These are phyloP conservation scores for Fusarium transvaalense DNA, from an alignment of 2,329 filamentous ascomycete genomes.

Conservation along the genomic window DNA sequence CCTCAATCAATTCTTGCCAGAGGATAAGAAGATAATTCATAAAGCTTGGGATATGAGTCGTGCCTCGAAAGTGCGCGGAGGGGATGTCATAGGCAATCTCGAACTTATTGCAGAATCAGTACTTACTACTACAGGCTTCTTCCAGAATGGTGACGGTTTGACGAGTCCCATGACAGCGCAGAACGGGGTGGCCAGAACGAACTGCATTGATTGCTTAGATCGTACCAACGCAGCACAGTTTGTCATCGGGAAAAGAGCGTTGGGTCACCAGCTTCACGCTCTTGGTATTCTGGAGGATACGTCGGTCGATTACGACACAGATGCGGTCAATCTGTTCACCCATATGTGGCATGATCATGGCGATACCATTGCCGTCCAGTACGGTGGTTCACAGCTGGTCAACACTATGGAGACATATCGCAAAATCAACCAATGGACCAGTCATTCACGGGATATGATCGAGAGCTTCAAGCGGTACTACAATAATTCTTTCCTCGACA, in stretches of 20 bases:
- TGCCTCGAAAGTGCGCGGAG: constrained; percentile 89
- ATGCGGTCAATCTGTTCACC: constrained; percentile 95
- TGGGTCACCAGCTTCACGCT: constrained; percentile 92
- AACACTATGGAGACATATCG: constrained; percentile 99
- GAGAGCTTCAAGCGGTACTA: constrained; percentile 99
- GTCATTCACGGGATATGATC: constrained; percentile 97
- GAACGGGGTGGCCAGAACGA: constrained; percentile 93
- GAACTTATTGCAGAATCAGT: constrained; percentile 92
- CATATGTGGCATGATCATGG: constrained; percentile 99
- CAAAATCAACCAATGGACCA: constrained; percentile 99
- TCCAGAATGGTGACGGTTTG: constrained; percentile 86
- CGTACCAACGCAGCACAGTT: constrained; percentile 98
- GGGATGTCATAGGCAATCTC: constrained; percentile 93
- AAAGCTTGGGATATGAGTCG: constrained; percentile 99
- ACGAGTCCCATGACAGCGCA: constrained; percentile 77
- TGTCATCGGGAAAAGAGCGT: constrained; percentile 92
- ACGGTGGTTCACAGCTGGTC: constrained; percentile 95
- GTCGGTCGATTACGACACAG: constrained; percentile 90
- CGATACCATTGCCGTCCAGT: constrained; percentile 97
- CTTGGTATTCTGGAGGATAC: constrained; percentile 86
- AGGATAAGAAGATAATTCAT: constrained; percentile 87
- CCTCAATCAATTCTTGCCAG: constrained; percentile 91
- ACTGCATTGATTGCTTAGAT: constrained; percentile 98
- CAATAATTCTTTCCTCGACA: constrained; percentile 97
- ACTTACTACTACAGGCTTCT: constrained; percentile 88